These are phyloP conservation scores for Manihot esculenta DNA, from an alignment of 441 rosid species.

Conservation along the genomic window DNA sequence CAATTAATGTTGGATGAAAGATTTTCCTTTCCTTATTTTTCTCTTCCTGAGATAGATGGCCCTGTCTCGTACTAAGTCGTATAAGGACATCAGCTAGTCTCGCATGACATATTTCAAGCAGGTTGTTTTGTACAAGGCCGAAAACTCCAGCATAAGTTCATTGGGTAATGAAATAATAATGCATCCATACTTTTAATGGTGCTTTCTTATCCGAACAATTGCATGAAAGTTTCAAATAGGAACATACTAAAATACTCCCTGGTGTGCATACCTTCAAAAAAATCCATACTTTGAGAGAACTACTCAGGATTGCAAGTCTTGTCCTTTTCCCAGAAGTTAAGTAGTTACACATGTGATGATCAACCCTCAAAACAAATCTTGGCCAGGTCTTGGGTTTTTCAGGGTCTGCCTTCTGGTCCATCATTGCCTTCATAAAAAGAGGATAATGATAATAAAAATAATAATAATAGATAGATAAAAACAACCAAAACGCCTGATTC, in stretches of 20 bases:
- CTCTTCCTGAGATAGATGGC: background rate
- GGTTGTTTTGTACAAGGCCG: background rate
- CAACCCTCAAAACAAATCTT: conserved; percentile 72
- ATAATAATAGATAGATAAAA: background rate
- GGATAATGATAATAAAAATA: background rate
- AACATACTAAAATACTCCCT: background rate
- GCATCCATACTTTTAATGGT: background rate
- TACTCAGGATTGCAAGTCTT: conserved; percentile 76
- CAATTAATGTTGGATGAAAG: background rate
- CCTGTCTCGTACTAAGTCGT: background rate
- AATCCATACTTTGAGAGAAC: conserved; percentile 94
- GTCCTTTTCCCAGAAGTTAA: conserved; percentile 82
- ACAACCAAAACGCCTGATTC: background rate
- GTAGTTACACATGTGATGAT: conserved; percentile 78
- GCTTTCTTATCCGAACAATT: background rate
- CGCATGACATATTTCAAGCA: too few relatives aligned
- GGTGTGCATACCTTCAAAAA: conserved; percentile 64
- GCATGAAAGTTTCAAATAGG: background rate
- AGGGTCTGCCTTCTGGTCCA: conserved; percentile 58
- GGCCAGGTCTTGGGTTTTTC: conserved; percentile 88
- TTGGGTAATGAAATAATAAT: background rate
- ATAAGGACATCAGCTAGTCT: background rate
- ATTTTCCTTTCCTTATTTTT: background rate
- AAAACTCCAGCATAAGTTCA: background rate
- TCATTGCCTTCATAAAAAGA: conserved; percentile 50